Evolutionary conservation across 257 asterid genomes (phyloP), one percentile per base, ranked within the genome.

Genomic region (Cordia subcordata): DNA sequence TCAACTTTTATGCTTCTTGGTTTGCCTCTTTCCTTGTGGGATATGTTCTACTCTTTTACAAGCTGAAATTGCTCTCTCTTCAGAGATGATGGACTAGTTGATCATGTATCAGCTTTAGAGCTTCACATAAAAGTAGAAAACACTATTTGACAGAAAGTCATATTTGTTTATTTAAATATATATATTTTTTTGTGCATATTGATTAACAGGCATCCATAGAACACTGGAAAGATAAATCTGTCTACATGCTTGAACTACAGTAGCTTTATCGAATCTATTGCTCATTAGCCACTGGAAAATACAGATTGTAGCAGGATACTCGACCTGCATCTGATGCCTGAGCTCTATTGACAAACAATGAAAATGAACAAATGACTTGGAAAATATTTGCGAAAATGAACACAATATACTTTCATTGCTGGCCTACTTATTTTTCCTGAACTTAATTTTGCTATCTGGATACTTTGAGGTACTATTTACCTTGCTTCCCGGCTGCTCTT

Each of bases 401-500:
- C 44, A 39, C 44, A 39, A 39, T 42, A 42, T 42, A 3, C 47
- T 14, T 42, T 42, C 8, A 39, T 3, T 42, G 15, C 15, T 10
- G 10, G 57, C 35, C 57, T 53, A 53, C 33, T 53, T 53, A 12
- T 22, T 53, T 53, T n/a, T 53, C 57, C 57, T 20, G 10, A 20
- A 53, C 57, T 20, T 53, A 5, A 8, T 22, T 52, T 13, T 18
- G 35, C 57, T 52, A 19, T 20, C n/a, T n/a, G n/a, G n/a, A n/a
- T n/a, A n/a, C n/a, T n/a, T 23, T 15, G 27, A 18, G 22, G 13
- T 17, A 53, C 21, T 53, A 20, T 20, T 53, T 22, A 5, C 57
- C 57, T 53, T 53, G 57, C 17, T 18, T 20, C 69, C 79, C 10
- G 81, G 32, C 69, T 76, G 84, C 61, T 82, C 82, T 57, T 78